phyloP scores from a whole-genome alignment of 768 basidiomycete genomes.

The Boletellus emodensis region DNA sequence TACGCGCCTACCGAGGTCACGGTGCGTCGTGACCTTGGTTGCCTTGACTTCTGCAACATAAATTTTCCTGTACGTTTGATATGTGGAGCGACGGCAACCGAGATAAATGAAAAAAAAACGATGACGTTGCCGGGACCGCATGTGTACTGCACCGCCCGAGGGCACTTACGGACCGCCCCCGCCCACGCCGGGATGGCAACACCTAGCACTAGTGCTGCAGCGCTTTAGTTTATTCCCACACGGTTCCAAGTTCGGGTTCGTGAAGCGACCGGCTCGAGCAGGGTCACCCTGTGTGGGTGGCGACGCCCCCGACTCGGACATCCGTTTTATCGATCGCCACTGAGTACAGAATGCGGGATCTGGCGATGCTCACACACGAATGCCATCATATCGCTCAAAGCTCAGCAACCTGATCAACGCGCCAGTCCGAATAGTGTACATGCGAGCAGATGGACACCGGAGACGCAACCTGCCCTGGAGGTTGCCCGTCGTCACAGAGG shows the following conservation, averaged over 20 bases:
- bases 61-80: conserved; percentile 3
- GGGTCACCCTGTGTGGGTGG: background rate
- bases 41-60: conserved; percentile 14
- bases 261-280: conserved; percentile 2
- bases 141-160: conserved; percentile 1
- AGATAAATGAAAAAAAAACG: conserved; percentile 3
- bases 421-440: too few species aligned
- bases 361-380: background rate
- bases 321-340: background rate
- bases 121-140: background rate
- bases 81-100: conserved; percentile 1
- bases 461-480: background rate
- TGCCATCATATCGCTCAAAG: too few species aligned
- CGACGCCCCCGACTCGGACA: background rate
- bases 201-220: too few species aligned
- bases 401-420: too few species aligned
- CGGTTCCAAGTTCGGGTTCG: background rate
- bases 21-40: conserved; percentile 4
- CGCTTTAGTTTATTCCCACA: conserved; percentile 4
- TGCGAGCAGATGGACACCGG: background rate
- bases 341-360: too few species aligned
- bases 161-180: conserved; percentile 5
- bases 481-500: conserved; percentile 1
- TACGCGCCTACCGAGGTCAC: background rate
- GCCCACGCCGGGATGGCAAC: background rate